These are phyloP conservation scores for Globisporangium solare DNA, from an alignment of 352 stramenopile species.

Conservation along the genomic window DNA sequence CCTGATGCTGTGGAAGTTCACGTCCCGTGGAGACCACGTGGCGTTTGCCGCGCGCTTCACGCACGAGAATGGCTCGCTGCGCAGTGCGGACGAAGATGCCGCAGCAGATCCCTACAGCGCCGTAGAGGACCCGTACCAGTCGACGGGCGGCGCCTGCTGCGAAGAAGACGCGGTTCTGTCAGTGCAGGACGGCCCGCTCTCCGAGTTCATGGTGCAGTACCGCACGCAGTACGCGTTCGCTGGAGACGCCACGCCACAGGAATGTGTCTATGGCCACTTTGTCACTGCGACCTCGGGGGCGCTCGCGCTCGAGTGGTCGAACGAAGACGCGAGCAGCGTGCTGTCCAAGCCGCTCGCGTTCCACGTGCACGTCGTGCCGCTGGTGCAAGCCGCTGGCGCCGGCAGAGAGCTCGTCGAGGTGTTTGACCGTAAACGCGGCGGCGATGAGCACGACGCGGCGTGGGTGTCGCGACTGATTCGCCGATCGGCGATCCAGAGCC, in stretches of 20 bases:
- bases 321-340: conserved; percentile 36
- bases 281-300: conserved; percentile 16
- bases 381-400: conserved; percentile 11
- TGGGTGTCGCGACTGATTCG: neutral
- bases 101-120: neutral
- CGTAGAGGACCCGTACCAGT: neutral
- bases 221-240: conserved; percentile 23
- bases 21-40: neutral
- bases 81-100: neutral
- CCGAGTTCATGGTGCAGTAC: conserved; percentile 17
- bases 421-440: neutral
- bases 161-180: neutral
- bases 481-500: neutral
- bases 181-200: too few species aligned
- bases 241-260: neutral
- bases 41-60: conserved; percentile 1
- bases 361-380: conserved; percentile 19
- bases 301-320: conserved; percentile 39
- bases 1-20: conserved; percentile 2
- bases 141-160: too few species aligned
- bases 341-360: conserved; percentile 38
- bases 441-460: neutral
- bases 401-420: conserved; percentile 10
- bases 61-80: neutral
- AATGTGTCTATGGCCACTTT: conserved; percentile 28